phyloP scores from a whole-genome alignment of 805 yeast species.

The Ogataea minuta region DNA sequence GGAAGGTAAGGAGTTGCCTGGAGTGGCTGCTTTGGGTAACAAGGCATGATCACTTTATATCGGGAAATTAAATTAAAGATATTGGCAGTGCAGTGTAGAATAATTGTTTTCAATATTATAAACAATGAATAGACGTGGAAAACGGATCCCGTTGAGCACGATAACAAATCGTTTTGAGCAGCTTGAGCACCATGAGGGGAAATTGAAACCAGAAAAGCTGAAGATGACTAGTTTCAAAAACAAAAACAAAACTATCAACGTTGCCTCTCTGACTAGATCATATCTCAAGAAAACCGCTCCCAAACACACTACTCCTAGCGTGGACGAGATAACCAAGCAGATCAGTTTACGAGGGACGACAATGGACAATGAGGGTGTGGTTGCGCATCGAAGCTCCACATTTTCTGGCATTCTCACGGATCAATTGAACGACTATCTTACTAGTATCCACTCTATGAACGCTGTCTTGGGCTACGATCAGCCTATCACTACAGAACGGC shows the following conservation, averaged over 20 bases:
- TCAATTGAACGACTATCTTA: slow-evolving; percentile 17
- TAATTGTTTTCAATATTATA: too few relatives aligned
- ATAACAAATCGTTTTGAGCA: slow-evolving; percentile 11
- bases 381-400: slow-evolving; percentile 2
- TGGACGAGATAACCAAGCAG: slow-evolving; percentile 9
- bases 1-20: slow-evolving; percentile 98
- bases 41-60: slow-evolving; percentile 6
- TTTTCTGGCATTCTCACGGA: slow-evolving; percentile 15
- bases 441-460: slow-evolving; percentile 16
- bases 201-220: slow-evolving; percentile 1
- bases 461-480: slow-evolving; percentile 19
- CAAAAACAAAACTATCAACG: slow-evolving; percentile 2
- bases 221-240: not conserved
- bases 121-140: slow-evolving; percentile 6
- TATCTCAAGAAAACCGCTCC: slow-evolving; percentile 4
- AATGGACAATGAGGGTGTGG: not conserved
- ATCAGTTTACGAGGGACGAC: slow-evolving; percentile 2
- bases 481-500: slow-evolving; percentile 11
- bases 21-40: slow-evolving; percentile 55
- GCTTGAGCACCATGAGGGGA: not conserved
- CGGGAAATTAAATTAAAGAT: not conserved
- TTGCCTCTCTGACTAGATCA: slow-evolving; percentile 13
- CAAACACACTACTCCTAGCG: slow-evolving; percentile 1
- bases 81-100: not conserved
- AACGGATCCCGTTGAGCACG: slow-evolving; percentile 11